These are phyloP conservation scores for Eragrostis nindensis DNA, from an alignment of 176 grass and related monocot genomes.

Conservation along the genomic window DNA sequence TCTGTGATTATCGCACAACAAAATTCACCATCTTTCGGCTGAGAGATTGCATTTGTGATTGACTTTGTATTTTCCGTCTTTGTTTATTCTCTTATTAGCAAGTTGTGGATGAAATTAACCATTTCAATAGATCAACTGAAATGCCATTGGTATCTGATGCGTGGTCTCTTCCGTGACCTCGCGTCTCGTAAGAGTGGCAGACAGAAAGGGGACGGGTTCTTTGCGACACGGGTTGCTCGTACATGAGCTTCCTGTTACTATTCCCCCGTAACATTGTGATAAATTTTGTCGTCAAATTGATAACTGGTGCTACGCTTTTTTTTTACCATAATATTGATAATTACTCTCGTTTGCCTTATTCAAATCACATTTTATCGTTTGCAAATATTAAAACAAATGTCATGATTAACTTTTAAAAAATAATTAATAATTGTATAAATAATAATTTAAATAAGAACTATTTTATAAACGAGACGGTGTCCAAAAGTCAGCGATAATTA, in stretches of 20 bases:
- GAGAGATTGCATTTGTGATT: slow-evolving; percentile 26
- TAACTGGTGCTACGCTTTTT: too few species aligned
- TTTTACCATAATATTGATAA: too few species aligned
- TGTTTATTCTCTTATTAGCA: background rate
- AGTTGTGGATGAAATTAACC: too few species aligned
- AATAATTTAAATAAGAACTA: too few species aligned
- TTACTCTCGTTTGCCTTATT: too few species aligned
- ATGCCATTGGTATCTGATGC: slow-evolving; percentile 65
- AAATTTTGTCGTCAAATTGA: too few species aligned
- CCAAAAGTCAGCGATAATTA: too few species aligned
- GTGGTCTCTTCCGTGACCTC: slow-evolving; percentile 41
- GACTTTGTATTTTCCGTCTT: background rate
- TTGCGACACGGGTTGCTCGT: slow-evolving; percentile 57
- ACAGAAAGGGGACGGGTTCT: slow-evolving; percentile 41
- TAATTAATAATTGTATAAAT: too few species aligned
- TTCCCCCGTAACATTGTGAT: slow-evolving; percentile 41
- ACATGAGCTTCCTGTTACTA: slow-evolving; percentile 53
- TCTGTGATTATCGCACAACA: slow-evolving; percentile 47
- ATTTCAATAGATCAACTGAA: background rate
- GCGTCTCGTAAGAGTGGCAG: slow-evolving; percentile 53
- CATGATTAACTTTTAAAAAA: too few species aligned
- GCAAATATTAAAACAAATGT: too few species aligned
- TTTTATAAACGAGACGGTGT: too few species aligned
- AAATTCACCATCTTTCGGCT: slow-evolving; percentile 63
- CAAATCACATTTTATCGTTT: too few species aligned